These are phyloP conservation scores for Suhomyces sp. DNA, from an alignment of 805 yeast species.

Conservation along the genomic window DNA sequence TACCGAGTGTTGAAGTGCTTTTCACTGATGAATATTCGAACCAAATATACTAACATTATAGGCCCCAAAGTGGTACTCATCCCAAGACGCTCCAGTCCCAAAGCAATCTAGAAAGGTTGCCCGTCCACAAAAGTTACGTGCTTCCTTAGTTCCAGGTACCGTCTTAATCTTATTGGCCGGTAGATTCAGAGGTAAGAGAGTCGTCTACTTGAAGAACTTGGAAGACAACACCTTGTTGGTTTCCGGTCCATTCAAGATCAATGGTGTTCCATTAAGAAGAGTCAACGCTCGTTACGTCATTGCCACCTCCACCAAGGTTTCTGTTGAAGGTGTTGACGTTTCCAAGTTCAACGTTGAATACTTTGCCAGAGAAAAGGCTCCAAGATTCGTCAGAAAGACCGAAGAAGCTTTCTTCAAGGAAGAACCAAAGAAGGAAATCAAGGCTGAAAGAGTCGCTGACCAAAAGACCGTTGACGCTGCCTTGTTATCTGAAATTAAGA, in stretches of 20 bases:
- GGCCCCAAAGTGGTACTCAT: constrained; percentile 84
- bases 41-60: neutral
- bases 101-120: constrained; percentile 87
- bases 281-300: constrained; percentile 98
- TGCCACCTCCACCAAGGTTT: constrained; percentile 94
- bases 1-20: neutral
- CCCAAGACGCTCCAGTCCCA: constrained; percentile 85
- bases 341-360: constrained; percentile 90
- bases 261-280: constrained; percentile 99
- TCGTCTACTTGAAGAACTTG: constrained; percentile 92
- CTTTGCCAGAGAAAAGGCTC: constrained; percentile 92
- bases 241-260: constrained; percentile 98
- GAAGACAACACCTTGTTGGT: constrained; percentile 98
- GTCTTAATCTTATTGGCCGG: constrained; percentile 97
- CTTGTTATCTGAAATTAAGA: constrained; percentile 89
- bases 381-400: constrained; percentile 82
- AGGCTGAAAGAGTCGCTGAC: constrained; percentile 93
- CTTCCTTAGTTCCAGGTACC: constrained; percentile 96
- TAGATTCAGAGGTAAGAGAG: constrained; percentile 99
- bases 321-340: constrained; percentile 75
- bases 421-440: constrained; percentile 77
- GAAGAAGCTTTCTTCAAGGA: constrained; percentile 85
- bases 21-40: neutral
- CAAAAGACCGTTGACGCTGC: constrained; percentile 94
- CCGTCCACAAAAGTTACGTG: constrained; percentile 93